These are phyloP conservation scores for Rosa persica DNA, from an alignment of 306 rosid genomes.

Conservation along the genomic window DNA sequence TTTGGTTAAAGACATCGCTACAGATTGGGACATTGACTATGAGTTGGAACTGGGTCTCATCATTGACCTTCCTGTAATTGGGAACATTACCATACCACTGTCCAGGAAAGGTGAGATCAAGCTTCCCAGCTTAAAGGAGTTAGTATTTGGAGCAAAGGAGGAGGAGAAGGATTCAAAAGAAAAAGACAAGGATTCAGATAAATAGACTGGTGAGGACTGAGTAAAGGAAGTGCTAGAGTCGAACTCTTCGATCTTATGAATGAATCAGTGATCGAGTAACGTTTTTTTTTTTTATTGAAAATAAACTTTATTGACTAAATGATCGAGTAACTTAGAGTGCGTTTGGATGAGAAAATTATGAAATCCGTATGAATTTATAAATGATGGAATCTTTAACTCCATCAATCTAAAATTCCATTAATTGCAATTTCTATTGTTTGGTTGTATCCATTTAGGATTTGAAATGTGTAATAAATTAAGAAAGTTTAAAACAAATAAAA, in stretches of 20 bases:
- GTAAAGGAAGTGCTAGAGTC: neutral
- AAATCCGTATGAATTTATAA: too few species aligned
- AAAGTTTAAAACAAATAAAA: too few species aligned
- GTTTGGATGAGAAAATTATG: too few species aligned
- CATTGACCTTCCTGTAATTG: conserved; percentile 67
- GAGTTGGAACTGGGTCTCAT: conserved; percentile 54
- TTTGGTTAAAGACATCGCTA: conserved; percentile 60
- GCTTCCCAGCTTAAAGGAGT: conserved; percentile 53
- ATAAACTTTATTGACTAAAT: too few species aligned
- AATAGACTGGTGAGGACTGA: neutral
- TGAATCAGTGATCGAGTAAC: neutral
- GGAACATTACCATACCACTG: conserved; percentile 74
- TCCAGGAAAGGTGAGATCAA: conserved; percentile 73
- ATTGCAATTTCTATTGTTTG: too few species aligned
- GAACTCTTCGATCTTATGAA: neutral
- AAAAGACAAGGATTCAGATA: neutral
- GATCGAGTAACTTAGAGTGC: too few species aligned
- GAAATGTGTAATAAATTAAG: too few species aligned
- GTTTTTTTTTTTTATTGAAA: too few species aligned
- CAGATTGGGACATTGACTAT: conserved; percentile 90
- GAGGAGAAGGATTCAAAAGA: neutral
- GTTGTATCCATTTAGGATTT: too few species aligned
- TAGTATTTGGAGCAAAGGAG: conserved; percentile 1
- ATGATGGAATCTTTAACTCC: too few species aligned
- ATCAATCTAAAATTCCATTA: too few species aligned